A percentile compares a stretch with the other conserved stretches of the same genome.
These are phyloP conservation scores for Dipteronia sinensis DNA, from an alignment of 345 rosid genomes.

Conservation along the genomic window DNA sequence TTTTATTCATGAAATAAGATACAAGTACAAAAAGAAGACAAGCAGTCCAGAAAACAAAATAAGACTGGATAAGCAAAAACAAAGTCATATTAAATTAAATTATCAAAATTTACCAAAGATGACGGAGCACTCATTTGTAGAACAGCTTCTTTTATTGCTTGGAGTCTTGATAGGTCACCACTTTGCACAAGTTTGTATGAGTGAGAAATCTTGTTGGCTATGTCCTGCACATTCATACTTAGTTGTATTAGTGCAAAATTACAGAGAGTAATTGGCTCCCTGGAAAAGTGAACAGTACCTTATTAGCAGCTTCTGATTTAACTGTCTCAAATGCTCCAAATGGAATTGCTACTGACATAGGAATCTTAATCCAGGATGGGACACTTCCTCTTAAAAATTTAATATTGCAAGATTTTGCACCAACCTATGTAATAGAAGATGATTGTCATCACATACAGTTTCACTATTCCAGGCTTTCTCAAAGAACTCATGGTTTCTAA, in stretches of 20 bases:
- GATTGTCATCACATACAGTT: slow-evolving; percentile 9
- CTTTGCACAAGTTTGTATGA: slow-evolving; percentile 37
- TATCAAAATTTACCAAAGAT: slow-evolving; percentile 31
- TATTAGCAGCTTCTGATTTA: slow-evolving; percentile 31
- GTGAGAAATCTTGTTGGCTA: slow-evolving; percentile 39
- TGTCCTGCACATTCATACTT: slow-evolving; percentile 33
- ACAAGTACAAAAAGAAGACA: not conserved
- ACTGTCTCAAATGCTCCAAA: slow-evolving; percentile 48
- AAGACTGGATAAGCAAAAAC: not conserved
- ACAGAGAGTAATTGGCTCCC: slow-evolving; percentile 1
- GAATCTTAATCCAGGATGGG: slow-evolving; percentile 47
- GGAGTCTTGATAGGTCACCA: slow-evolving; percentile 52
- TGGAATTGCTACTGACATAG: slow-evolving; percentile 40
- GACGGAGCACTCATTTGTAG: slow-evolving; percentile 39
- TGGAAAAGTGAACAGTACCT: slow-evolving; percentile 28
- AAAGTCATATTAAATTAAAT: not conserved
- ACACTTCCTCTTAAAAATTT: slow-evolving; percentile 39
- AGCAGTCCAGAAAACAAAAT: not conserved
- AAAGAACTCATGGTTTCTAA: not conserved
- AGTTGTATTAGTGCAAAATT: not conserved
- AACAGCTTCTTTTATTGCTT: slow-evolving; percentile 52
- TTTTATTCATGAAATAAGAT: not conserved
- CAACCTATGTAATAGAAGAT: slow-evolving; percentile 34
- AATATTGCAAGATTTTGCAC: slow-evolving; percentile 45
- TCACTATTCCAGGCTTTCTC: not conserved